phyloP scores from a whole-genome alignment of 169 alveolate genomes.

The Theileria orientalis region DNA sequence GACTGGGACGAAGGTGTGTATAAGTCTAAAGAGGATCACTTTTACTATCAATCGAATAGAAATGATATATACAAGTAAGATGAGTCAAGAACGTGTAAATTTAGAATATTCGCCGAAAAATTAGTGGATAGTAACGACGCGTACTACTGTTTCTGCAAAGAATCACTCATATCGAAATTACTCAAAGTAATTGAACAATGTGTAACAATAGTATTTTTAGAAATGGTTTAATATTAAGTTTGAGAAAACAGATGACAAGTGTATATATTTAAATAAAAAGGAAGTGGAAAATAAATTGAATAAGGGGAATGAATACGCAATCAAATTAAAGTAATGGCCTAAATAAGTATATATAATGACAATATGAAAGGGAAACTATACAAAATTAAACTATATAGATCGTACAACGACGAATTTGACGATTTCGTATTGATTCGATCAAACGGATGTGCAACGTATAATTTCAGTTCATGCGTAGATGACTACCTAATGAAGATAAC shows the following conservation, averaged over 20 bases:
- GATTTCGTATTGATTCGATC: constrained; percentile 75
- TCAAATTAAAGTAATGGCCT: constrained; percentile 26
- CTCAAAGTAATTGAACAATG: constrained; percentile 17
- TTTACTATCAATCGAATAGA: constrained; percentile 79
- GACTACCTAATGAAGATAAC: constrained; percentile 76
- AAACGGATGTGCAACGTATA: constrained; percentile 77
- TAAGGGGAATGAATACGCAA: constrained; percentile 13
- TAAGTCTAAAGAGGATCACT: constrained; percentile 66
- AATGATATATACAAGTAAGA: constrained; percentile 62
- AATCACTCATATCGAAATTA: not conserved
- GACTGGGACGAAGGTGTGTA: constrained; percentile 81
- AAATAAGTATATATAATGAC: constrained; percentile 7
- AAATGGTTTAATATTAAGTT: constrained; percentile 7
- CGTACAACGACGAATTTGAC: constrained; percentile 50
- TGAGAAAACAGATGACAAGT: constrained; percentile 27
- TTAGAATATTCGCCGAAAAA: constrained; percentile 68
- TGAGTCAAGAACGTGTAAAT: not conserved
- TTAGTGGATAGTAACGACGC: constrained; percentile 69
- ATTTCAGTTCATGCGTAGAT: constrained; percentile 80
- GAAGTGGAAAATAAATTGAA: not conserved
- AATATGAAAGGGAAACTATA: not conserved
- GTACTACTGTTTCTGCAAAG: constrained; percentile 78
- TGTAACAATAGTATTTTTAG: constrained; percentile 7
- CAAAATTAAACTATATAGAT: constrained; percentile 32
- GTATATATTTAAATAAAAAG: constrained; percentile 10